A percentile compares a stretch with the other conserved stretches of the same genome.
Conservation (phyloP, 2,329 filamentous ascomycete species). For the Fusarium poae region DNA sequence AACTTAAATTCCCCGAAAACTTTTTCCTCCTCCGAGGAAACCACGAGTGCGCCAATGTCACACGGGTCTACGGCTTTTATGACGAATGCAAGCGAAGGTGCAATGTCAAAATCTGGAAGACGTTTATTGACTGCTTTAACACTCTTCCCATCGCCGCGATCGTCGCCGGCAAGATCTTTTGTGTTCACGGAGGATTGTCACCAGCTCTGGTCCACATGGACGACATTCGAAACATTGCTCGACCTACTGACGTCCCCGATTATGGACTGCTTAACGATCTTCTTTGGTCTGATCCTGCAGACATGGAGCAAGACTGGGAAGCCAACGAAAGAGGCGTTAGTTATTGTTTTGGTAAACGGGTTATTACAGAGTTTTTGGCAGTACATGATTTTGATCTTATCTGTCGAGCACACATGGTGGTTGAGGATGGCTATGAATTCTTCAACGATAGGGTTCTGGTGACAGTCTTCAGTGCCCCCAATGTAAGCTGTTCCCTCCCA, state of each 20-base stretch:
- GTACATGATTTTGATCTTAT: conserved; percentile 97
- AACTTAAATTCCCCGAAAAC: conserved; percentile 99
- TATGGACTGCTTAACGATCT: conserved; percentile 96
- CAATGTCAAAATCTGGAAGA: conserved; percentile 99
- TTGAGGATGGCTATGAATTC: conserved; percentile 99
- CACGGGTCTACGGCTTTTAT: conserved; percentile 99
- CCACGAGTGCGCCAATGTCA: conserved; percentile 99
- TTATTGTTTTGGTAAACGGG: conserved; percentile 98
- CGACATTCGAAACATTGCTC: conserved; percentile 94
- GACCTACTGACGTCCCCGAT: conserved; percentile 96
- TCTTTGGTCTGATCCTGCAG: conserved; percentile 96
- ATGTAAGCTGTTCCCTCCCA: conserved; percentile 72
- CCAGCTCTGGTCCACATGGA: conserved; percentile 97
- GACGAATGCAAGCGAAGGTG: conserved; percentile 99
- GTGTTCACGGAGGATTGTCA: conserved; percentile 97
- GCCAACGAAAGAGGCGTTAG: conserved; percentile 96
- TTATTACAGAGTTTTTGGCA: conserved; percentile 95
- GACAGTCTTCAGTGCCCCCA: conserved; percentile 97
- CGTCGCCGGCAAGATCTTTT: conserved; percentile 99
- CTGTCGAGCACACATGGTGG: conserved; percentile 98
- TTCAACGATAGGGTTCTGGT: conserved; percentile 96
- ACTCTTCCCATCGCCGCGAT: conserved; percentile 97
- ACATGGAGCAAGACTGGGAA: conserved; percentile 99
- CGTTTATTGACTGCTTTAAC: conserved; percentile 99
- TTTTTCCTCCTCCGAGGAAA: conserved; percentile 99